phyloP scores from a whole-genome alignment of 2,329 filamentous ascomycete species.

The Fusarium kyushuense region DNA sequence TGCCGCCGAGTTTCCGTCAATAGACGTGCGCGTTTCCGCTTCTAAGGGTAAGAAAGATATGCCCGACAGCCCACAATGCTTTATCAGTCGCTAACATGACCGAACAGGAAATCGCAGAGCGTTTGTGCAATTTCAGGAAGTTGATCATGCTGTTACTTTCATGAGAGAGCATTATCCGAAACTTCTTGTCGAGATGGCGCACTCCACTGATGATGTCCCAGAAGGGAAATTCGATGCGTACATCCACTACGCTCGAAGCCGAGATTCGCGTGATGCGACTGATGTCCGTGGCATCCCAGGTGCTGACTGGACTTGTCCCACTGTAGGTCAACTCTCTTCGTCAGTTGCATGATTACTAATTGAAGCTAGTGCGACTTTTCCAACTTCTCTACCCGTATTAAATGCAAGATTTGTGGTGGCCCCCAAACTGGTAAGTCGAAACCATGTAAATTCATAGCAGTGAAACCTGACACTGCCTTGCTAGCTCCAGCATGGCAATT shows the following conservation, averaged over 20 bases:
- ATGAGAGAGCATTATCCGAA: conserved; percentile 59
- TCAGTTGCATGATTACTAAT: conserved; percentile 31
- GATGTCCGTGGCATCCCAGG: conserved; percentile 39
- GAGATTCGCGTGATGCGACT: conserved; percentile 51
- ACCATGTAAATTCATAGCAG: neutral
- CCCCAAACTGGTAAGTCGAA: conserved; percentile 49
- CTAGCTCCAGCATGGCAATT: conserved; percentile 49
- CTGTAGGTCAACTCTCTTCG: conserved; percentile 44
- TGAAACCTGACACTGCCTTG: neutral
- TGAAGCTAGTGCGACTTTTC: conserved; percentile 54
- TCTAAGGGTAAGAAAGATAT: conserved; percentile 49
- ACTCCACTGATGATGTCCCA: conserved; percentile 55
- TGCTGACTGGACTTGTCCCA: conserved; percentile 54
- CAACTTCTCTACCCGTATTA: conserved; percentile 55
- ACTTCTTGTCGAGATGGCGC: conserved; percentile 52
- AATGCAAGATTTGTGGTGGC: conserved; percentile 56
- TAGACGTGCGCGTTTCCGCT: conserved; percentile 56
- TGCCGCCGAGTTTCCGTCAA: conserved; percentile 52
- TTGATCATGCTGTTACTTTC: conserved; percentile 57
- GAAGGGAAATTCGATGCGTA: conserved; percentile 55
- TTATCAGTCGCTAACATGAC: conserved; percentile 26
- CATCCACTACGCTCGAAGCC: conserved; percentile 57
- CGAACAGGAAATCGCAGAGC: conserved; percentile 55
- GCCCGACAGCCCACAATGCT: neutral
- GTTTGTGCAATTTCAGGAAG: conserved; percentile 57